These are phyloP conservation scores for Wakefieldia striispora DNA, from an alignment of 768 basidiomycete genomes.

Conservation along the genomic window DNA sequence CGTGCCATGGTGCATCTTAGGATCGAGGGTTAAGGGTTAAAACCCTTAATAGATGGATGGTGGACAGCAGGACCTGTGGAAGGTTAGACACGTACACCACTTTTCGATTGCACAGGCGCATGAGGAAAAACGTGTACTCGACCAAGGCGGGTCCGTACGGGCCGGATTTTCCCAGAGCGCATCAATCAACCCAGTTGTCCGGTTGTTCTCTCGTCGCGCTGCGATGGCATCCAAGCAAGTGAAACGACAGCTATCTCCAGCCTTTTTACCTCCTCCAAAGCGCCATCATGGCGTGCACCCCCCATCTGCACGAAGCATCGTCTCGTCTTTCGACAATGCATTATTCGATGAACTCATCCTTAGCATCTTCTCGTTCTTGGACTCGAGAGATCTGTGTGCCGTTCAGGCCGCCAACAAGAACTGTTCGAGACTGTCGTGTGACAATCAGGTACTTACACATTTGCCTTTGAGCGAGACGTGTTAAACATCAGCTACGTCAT, in stretches of 20 bases:
- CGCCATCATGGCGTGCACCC: constrained; percentile 39
- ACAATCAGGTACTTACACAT: constrained; percentile 53
- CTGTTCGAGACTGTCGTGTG: constrained; percentile 64
- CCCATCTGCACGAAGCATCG: constrained; percentile 11
- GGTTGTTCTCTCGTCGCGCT: neutral
- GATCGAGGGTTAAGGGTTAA: too few species aligned
- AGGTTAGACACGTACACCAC: too few species aligned
- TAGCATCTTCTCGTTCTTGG: constrained; percentile 69
- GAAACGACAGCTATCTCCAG: constrained; percentile 51
- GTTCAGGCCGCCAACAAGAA: constrained; percentile 60
- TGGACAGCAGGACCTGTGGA: too few species aligned
- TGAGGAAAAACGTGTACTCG: too few species aligned
- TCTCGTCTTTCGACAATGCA: constrained; percentile 48
- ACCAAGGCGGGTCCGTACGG: constrained; percentile 5
- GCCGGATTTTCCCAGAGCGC: constrained; percentile 10
- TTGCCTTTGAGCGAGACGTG: constrained; percentile 1
- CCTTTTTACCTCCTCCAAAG: constrained; percentile 55
- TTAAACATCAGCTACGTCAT: constrained; percentile 14
- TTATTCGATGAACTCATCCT: constrained; percentile 78
- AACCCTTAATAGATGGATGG: too few species aligned
- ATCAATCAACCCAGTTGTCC: neutral
- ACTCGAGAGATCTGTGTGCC: constrained; percentile 64
- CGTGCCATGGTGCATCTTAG: too few species aligned
- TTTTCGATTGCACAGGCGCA: too few species aligned
- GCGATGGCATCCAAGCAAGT: constrained; percentile 36